Conservation (phyloP, 495 filamentous ascomycete species). For the Lepraria neglecta region DNA sequence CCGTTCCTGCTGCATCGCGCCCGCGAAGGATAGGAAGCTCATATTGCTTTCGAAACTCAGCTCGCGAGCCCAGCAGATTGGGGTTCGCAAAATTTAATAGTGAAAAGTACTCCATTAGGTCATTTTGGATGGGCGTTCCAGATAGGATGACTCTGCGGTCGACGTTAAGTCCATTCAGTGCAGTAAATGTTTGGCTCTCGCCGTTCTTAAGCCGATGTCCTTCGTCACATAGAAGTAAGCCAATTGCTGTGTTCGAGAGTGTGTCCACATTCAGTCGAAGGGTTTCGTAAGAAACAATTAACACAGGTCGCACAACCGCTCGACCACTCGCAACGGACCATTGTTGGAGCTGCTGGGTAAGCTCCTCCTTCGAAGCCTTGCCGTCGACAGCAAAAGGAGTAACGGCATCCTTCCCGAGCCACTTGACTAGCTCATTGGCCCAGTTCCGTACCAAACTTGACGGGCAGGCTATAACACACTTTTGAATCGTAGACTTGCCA, state of each 20-base stretch:
- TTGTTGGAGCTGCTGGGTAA: conserved; percentile 82
- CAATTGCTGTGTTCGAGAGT: conserved; percentile 78
- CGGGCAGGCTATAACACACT: conserved; percentile 97
- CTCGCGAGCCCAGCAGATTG: conserved; percentile 76
- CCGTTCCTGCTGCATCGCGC: conserved; percentile 82
- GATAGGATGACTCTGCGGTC: conserved; percentile 89
- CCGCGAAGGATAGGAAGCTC: conserved; percentile 90
- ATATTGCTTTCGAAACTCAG: conserved; percentile 91
- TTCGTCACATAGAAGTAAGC: conserved; percentile 94
- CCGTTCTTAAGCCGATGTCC: conserved; percentile 98
- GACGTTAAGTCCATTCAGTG: conserved; percentile 85
- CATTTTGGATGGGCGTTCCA: conserved; percentile 96
- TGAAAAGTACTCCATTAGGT: conserved; percentile 94
- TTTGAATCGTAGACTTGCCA: conserved; percentile 88
- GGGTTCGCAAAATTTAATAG: conserved; percentile 97
- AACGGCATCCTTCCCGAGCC: conserved; percentile 87
- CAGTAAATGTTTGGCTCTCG: conserved; percentile 88
- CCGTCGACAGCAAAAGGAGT: conserved; percentile 95
- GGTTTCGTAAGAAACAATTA: conserved; percentile 99
- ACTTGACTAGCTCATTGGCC: conserved; percentile 94
- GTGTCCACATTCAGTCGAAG: conserved; percentile 86
- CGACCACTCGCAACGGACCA: conserved; percentile 89
- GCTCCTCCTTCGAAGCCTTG: conserved; percentile 89
- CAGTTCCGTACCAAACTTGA: conserved; percentile 96
- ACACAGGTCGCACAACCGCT: conserved; percentile 85